Evolutionary conservation across 306 rosid species (phyloP).

Genomic region (Dryas alaskensis): DNA sequence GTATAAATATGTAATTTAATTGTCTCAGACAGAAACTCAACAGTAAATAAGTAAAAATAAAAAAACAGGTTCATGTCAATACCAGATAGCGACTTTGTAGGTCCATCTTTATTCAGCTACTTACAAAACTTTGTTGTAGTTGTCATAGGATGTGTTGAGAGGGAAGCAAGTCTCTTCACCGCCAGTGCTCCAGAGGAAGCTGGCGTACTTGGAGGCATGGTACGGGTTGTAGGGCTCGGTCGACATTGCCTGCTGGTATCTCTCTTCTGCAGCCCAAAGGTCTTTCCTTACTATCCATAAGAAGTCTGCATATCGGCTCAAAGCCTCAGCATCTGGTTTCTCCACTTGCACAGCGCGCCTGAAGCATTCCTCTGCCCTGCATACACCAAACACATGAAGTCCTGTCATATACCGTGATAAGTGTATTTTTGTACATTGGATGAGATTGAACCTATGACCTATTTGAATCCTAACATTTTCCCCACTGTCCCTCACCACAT

Average conservation of each 20-base stretch:
- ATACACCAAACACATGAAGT: not conserved
- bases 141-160: conserved; percentile 18
- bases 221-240: conserved; percentile 49
- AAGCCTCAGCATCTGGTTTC: conserved; percentile 56
- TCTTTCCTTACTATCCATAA: conserved; percentile 60
- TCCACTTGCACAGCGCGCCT: conserved; percentile 43
- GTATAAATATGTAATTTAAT: not conserved
- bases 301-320: conserved; percentile 63
- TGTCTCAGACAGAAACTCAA: too few relatives aligned
- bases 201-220: conserved; percentile 56
- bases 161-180: conserved; percentile 59
- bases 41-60: too few relatives aligned
- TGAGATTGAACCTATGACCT: too few relatives aligned
- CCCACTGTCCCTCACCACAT: too few relatives aligned
- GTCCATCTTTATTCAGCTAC: not conserved
- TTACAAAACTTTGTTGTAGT: not conserved
- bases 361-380: conserved; percentile 82
- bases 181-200: conserved; percentile 67
- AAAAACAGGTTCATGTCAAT: not conserved
- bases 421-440: too few relatives aligned
- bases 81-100: not conserved
- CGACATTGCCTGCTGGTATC: conserved; percentile 59
- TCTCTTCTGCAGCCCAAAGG: conserved; percentile 62
- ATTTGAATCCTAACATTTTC: too few relatives aligned
- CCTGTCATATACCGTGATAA: too few relatives aligned